These are phyloP conservation scores for Podospora appendiculata DNA, from an alignment of 495 filamentous ascomycete genomes.

Conservation along the genomic window DNA sequence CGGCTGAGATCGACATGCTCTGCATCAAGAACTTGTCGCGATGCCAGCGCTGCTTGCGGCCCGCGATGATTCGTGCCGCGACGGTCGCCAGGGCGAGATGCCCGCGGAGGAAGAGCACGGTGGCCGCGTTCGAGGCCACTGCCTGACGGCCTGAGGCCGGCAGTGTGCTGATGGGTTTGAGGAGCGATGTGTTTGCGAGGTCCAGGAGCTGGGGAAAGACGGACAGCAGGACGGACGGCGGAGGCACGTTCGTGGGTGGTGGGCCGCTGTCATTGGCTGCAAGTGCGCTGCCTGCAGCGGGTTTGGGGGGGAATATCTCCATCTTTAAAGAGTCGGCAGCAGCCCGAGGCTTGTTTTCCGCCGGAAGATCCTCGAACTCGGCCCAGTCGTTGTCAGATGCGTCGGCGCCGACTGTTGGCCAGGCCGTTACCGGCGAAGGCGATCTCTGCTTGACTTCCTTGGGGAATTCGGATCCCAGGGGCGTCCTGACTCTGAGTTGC, in stretches of 20 bases:
- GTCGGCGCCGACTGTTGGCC: conserved; percentile 29
- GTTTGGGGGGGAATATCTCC: conserved; percentile 1
- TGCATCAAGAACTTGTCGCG: conserved; percentile 79
- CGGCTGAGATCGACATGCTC: conserved; percentile 72
- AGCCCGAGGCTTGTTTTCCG: conserved; percentile 9
- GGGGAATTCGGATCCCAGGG: conserved; percentile 22
- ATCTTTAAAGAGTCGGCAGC: background rate
- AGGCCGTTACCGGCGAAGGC: conserved; percentile 37
- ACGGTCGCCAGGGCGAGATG: conserved; percentile 55
- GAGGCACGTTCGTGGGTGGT: conserved; percentile 82
- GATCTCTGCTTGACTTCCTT: conserved; percentile 20
- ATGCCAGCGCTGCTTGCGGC: conserved; percentile 82
- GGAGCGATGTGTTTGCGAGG: conserved; percentile 42
- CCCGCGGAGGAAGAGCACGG: conserved; percentile 45
- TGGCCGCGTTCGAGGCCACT: conserved; percentile 48
- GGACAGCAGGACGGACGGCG: conserved; percentile 73
- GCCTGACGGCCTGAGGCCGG: conserved; percentile 45
- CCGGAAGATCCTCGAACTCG: conserved; percentile 45
- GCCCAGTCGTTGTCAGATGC: conserved; percentile 49
- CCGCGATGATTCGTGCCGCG: conserved; percentile 73
- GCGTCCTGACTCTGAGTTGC: conserved; percentile 34
- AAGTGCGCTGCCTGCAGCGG: background rate
- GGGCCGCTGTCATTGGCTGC: conserved; percentile 16
- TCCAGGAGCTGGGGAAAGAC: conserved; percentile 62
- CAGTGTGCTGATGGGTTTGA: conserved; percentile 47